Evolutionary conservation across 2,329 filamentous ascomycete species (phyloP).

Genomic region (Fusarium sp.): DNA sequence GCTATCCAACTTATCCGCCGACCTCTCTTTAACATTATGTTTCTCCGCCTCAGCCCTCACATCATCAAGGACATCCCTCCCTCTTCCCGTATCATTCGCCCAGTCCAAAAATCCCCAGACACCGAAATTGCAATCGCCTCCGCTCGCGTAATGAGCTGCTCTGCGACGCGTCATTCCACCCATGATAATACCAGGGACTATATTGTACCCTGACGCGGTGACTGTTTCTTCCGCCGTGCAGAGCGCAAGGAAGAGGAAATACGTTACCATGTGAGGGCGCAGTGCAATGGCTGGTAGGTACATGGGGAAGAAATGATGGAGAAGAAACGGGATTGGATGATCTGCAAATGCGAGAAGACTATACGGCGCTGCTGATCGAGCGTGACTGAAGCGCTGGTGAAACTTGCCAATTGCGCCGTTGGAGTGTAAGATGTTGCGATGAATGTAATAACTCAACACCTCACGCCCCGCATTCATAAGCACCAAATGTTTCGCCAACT

Average conservation of each 20-base stretch:
- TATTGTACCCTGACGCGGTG: slow-evolving; percentile 75
- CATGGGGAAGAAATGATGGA: slow-evolving; percentile 73
- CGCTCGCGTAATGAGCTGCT: slow-evolving; percentile 67
- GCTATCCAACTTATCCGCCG: slow-evolving; percentile 50
- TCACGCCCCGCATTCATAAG: slow-evolving; percentile 63
- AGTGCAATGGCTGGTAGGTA: slow-evolving; percentile 75
- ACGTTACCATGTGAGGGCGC: slow-evolving; percentile 79
- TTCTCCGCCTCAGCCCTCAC: slow-evolving; percentile 68
- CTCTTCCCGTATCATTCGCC: slow-evolving; percentile 67
- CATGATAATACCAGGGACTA: slow-evolving; percentile 66
- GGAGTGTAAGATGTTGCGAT: slow-evolving; percentile 77
- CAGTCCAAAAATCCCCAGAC: slow-evolving; percentile 74
- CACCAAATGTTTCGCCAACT: slow-evolving; percentile 62
- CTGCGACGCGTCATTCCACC: slow-evolving; percentile 60
- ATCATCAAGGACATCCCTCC: slow-evolving; percentile 66
- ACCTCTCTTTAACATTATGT: slow-evolving; percentile 62
- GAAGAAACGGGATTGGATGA: slow-evolving; percentile 73
- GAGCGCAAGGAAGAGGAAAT: slow-evolving; percentile 72
- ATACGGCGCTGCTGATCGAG: slow-evolving; percentile 67
- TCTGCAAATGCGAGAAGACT: slow-evolving; percentile 75
- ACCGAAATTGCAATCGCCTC: slow-evolving; percentile 70
- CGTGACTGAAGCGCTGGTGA: slow-evolving; percentile 64
- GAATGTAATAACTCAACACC: slow-evolving; percentile 77
- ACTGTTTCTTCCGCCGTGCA: slow-evolving; percentile 76
- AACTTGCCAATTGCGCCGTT: slow-evolving; percentile 54